Percentiles rank a stretch among this genome's conserved stretches.
Conservation (phyloP, 306 rosid species). For the Gastrolobium bilobum region DNA sequence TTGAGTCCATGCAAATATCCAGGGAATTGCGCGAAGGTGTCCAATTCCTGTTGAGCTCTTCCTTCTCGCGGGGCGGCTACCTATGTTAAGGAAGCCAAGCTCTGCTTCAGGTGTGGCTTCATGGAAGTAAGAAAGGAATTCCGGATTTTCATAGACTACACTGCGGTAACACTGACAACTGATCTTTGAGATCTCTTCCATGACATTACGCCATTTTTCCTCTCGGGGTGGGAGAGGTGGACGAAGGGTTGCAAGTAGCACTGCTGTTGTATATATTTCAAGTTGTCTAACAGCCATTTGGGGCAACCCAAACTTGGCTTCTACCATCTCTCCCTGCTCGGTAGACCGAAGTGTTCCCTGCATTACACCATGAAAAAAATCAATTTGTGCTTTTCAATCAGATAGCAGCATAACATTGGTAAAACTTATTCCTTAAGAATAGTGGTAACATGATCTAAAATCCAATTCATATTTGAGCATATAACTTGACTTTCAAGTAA, state of each 20-base stretch:
- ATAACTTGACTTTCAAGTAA: slow-evolving; percentile 14
- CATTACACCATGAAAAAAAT: slow-evolving; percentile 25
- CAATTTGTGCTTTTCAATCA: slow-evolving; percentile 22
- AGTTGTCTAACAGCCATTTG: slow-evolving; percentile 94
- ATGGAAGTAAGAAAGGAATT: slow-evolving; percentile 86
- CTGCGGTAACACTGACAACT: slow-evolving; percentile 83
- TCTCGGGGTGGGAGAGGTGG: slow-evolving; percentile 91
- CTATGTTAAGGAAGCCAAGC: slow-evolving; percentile 96
- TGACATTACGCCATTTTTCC: slow-evolving; percentile 84
- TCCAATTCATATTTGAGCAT: slow-evolving; percentile 26
- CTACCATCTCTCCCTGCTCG: slow-evolving; percentile 98
- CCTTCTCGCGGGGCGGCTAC: slow-evolving; percentile 94
- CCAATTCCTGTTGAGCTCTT: slow-evolving; percentile 80
- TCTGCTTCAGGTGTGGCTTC: slow-evolving; percentile 99
- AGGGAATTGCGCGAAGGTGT: slow-evolving; percentile 93
- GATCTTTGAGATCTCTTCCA: slow-evolving; percentile 91
- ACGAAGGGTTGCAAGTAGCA: slow-evolving; percentile 93
- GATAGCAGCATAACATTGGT: slow-evolving; percentile 9
- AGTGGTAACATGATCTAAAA: slow-evolving; percentile 19
- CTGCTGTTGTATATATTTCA: slow-evolving; percentile 94
- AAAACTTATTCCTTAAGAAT: slow-evolving; percentile 20
- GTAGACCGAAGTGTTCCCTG: slow-evolving; percentile 94
- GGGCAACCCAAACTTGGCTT: slow-evolving; percentile 92
- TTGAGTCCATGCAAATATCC: slow-evolving; percentile 99
- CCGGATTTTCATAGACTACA: slow-evolving; percentile 84